These are phyloP conservation scores for Phycomyces blakesleeanus DNA, from an alignment of 192 early-diverging fungal species.

Conservation along the genomic window DNA sequence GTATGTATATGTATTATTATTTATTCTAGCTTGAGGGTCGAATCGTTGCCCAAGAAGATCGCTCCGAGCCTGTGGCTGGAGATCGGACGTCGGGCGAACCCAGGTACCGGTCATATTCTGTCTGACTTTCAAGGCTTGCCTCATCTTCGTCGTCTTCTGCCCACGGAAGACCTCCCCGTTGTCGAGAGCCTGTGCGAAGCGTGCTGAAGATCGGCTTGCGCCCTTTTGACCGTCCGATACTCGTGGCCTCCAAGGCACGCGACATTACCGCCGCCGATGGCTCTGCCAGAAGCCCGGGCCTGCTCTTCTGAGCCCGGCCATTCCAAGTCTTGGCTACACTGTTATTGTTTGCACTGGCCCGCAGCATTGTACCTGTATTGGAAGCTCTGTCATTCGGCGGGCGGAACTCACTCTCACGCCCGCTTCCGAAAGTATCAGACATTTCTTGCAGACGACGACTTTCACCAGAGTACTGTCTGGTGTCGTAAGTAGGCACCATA, in stretches of 20 bases:
- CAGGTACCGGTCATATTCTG: background rate
- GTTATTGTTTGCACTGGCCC: background rate
- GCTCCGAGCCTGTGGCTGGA: background rate
- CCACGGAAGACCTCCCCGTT: background rate
- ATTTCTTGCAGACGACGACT: no score
- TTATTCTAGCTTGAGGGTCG: background rate
- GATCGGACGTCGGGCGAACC: background rate
- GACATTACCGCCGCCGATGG: background rate
- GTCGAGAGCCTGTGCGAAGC: background rate
- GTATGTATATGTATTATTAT: background rate
- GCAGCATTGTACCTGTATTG: background rate
- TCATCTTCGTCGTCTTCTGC: background rate
- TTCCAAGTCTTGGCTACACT: background rate
- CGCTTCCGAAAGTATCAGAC: no score
- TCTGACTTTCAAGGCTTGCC: background rate
- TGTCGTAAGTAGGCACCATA: conserved; percentile 15
- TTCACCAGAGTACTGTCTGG: no score
- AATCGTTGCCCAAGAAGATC: background rate
- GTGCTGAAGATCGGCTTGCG: background rate
- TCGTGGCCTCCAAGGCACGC: background rate
- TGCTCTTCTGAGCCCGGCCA: background rate
- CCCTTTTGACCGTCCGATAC: background rate
- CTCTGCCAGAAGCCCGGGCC: background rate
- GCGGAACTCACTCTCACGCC: no score
- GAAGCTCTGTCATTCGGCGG: no score